phyloP scores from a whole-genome alignment of 1,284 basidiomycete species.

The Papiliotrema flavescens region DNA sequence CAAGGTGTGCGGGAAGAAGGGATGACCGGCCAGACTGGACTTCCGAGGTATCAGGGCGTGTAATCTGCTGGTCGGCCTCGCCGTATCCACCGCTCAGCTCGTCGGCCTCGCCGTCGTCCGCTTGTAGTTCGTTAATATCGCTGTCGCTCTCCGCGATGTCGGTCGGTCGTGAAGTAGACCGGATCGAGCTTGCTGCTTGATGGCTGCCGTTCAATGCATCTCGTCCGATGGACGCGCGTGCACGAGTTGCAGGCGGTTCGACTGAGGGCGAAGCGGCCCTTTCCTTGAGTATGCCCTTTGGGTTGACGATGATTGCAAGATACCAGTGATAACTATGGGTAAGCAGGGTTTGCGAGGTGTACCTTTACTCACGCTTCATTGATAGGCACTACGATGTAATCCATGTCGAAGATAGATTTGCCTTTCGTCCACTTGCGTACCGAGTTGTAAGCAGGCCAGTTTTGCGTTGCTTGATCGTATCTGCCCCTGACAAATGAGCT shows the following conservation, averaged over 20 bases:
- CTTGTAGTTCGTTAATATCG: neutral
- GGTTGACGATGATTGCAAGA: conserved; percentile 86
- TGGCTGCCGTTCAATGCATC: too few relatives aligned
- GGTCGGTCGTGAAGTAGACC: neutral
- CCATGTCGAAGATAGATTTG: conserved; percentile 78
- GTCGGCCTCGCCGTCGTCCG: neutral
- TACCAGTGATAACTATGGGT: conserved; percentile 86
- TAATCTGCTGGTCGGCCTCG: neutral
- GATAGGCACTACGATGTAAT: conserved; percentile 90
- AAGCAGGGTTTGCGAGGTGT: neutral
- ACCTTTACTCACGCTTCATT: conserved; percentile 74
- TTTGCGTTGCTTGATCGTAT: conserved; percentile 11
- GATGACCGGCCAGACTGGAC: too few relatives aligned
- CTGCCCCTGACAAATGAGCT: conserved; percentile 2
- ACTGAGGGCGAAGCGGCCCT: neutral
- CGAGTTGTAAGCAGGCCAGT: conserved; percentile 66
- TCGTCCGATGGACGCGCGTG: neutral
- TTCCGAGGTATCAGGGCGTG: too few relatives aligned
- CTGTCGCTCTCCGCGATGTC: too few relatives aligned
- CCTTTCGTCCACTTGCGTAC: conserved; percentile 93
- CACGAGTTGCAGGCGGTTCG: neutral
- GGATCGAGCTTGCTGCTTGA: too few relatives aligned
- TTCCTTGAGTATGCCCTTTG: conserved; percentile 54
- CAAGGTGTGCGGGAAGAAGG: too few relatives aligned
- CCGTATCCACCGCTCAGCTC: neutral